A percentile compares a stretch with the other conserved stretches of the same genome.
Evolutionary conservation across 1,284 basidiomycete species (phyloP).

Genomic region (Dichomitus squalens): DNA sequence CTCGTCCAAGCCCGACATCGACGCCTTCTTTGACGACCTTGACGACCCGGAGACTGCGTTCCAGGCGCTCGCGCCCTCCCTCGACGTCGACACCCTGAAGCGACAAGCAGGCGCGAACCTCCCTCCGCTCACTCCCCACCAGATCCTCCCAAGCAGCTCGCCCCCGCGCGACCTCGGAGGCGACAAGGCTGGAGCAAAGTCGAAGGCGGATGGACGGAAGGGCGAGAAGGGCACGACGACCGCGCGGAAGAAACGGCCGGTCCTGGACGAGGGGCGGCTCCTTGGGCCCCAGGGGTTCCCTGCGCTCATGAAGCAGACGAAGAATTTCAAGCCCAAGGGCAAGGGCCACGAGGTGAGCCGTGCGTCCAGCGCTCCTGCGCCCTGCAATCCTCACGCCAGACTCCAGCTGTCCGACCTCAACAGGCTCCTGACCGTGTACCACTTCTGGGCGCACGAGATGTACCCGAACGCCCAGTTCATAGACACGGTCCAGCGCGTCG

Average conservation of each 20-base stretch:
- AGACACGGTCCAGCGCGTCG: constrained; percentile 81
- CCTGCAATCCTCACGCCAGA: constrained; percentile 1
- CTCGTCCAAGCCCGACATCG: constrained; percentile 46
- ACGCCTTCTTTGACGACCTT: constrained; percentile 64
- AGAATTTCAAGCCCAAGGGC: constrained; percentile 77
- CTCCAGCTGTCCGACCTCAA: constrained; percentile 74
- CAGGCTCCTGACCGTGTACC: constrained; percentile 79
- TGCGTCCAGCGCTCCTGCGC: neutral
- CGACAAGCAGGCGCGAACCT: constrained; percentile 52
- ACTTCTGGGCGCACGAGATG: constrained; percentile 91
- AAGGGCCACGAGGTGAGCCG: constrained; percentile 85
- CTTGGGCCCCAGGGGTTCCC: constrained; percentile 78
- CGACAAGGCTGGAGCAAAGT: constrained; percentile 23
- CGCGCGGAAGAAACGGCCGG: constrained; percentile 50
- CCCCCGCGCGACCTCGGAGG: constrained; percentile 39
- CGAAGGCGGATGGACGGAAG: constrained; percentile 39
- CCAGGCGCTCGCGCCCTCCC: constrained; percentile 47
- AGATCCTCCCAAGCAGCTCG: constrained; percentile 51
- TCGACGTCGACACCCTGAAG: constrained; percentile 53
- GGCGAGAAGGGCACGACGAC: neutral
- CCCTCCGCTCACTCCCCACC: constrained; percentile 38
- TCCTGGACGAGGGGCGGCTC: constrained; percentile 74
- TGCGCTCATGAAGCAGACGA: constrained; percentile 70
- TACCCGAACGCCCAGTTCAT: constrained; percentile 86
- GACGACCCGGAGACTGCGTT: constrained; percentile 36